Percentiles rank a stretch among this genome's conserved stretches.
These are phyloP conservation scores for Neocucurbitaria cava DNA, from an alignment of 2,329 filamentous ascomycete species.

Conservation along the genomic window DNA sequence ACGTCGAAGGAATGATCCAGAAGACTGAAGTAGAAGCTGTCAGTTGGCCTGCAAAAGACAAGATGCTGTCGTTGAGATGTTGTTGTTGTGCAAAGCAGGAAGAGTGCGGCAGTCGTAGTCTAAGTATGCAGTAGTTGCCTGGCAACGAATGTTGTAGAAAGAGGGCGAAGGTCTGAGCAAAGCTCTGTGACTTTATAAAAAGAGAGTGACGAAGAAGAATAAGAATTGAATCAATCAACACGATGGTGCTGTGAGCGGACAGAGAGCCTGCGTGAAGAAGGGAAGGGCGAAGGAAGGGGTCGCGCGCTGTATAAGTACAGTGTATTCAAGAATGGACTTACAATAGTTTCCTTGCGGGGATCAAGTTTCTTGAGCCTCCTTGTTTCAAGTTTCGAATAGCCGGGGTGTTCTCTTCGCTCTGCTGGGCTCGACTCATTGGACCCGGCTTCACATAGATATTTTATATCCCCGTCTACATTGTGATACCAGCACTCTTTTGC, in stretches of 20 bases:
- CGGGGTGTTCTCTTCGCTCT: constrained; percentile 37
- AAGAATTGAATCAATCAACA: constrained; percentile 35
- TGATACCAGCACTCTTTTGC: constrained; percentile 28
- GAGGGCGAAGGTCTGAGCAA: constrained; percentile 18
- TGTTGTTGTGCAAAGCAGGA: constrained; percentile 16
- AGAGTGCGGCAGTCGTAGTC: constrained; percentile 15
- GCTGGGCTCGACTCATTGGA: constrained; percentile 25
- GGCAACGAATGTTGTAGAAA: constrained; percentile 24
- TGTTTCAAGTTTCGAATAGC: constrained; percentile 47
- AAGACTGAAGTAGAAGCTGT: constrained; percentile 31
- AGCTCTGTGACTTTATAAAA: constrained; percentile 20
- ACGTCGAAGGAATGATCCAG: constrained; percentile 20
- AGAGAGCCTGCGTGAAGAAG: constrained; percentile 41
- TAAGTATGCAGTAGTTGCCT: constrained; percentile 20
- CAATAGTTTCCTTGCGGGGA: constrained; percentile 38
- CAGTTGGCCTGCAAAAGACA: constrained; percentile 40
- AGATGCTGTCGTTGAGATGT: constrained; percentile 13
- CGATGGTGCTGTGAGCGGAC: constrained; percentile 38
- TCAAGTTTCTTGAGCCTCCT: constrained; percentile 35
- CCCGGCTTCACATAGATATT: constrained; percentile 34
- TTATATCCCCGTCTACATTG: constrained; percentile 35
- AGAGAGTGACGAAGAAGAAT: constrained; percentile 45
- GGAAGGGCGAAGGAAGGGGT: constrained; percentile 21
- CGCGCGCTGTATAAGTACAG: constrained; percentile 42
- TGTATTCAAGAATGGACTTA: constrained; percentile 34